Evolutionary conservation across 2,329 filamentous ascomycete genomes (phyloP).

Genomic region (Penicillium sp.): DNA sequence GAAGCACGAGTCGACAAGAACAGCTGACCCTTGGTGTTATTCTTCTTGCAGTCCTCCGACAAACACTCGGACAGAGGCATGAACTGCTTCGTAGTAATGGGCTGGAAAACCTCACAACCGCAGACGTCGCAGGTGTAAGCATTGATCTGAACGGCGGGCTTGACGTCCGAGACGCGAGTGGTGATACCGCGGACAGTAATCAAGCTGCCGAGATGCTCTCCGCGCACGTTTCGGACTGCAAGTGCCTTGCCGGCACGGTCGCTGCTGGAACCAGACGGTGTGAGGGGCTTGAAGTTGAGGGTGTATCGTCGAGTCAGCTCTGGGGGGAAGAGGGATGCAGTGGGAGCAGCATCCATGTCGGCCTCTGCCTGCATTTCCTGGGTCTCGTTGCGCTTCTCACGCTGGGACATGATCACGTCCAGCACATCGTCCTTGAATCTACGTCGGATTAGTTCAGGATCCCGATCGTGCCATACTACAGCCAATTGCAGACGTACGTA

Average conservation of each 20-base stretch:
- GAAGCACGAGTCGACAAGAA: constrained; percentile 94
- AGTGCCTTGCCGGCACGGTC: constrained; percentile 64
- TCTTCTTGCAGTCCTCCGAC: constrained; percentile 84
- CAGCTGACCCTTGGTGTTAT: constrained; percentile 90
- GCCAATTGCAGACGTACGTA: constrained; percentile 56
- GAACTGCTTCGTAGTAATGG: constrained; percentile 86
- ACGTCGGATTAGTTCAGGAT: constrained; percentile 23
- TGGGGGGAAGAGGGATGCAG: constrained; percentile 81
- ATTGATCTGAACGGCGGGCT: constrained; percentile 95
- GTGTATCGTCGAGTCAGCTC: constrained; percentile 93
- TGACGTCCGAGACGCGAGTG: constrained; percentile 94
- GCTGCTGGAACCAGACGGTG: constrained; percentile 68
- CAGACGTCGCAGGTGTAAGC: constrained; percentile 97
- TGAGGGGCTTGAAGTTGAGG: constrained; percentile 90
- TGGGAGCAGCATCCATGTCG: constrained; percentile 63
- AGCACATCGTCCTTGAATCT: constrained; percentile 97
- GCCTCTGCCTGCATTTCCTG: constrained; percentile 68
- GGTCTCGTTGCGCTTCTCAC: constrained; percentile 80
- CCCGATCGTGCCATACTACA: neutral
- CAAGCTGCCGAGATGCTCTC: constrained; percentile 87
- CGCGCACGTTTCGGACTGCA: constrained; percentile 90
- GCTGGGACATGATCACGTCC: constrained; percentile 93
- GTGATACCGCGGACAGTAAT: constrained; percentile 95
- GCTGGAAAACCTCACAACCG: constrained; percentile 96
- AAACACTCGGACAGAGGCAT: constrained; percentile 84